Percentiles rank a stretch among this genome's conserved stretches.
phyloP scores from a whole-genome alignment of 2,329 filamentous ascomycete genomes.

The Byssothecium circinans region DNA sequence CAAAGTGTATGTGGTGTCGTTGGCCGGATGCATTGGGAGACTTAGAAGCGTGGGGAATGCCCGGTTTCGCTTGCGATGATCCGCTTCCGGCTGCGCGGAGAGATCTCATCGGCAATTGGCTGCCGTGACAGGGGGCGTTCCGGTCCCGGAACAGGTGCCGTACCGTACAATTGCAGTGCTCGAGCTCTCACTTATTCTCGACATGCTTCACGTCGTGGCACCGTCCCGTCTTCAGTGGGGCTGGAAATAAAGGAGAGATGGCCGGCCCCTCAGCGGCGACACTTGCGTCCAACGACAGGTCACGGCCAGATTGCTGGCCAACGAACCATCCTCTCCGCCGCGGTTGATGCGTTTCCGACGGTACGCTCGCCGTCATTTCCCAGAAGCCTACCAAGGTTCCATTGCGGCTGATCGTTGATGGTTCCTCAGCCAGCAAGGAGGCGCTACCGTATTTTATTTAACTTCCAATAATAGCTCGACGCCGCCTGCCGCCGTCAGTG shows the following conservation, averaged over 20 bases:
- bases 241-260: constrained; percentile 35
- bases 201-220: constrained; percentile 1
- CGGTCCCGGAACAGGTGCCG: no score
- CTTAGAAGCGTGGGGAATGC: no score
- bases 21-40: no score
- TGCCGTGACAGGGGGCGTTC: no score
- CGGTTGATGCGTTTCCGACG: constrained; percentile 31
- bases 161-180: no score
- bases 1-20: no score
- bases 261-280: constrained; percentile 22
- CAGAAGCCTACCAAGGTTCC: neutral
- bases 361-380: constrained; percentile 12
- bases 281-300: constrained; percentile 28
- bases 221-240: constrained; percentile 5
- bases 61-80: neutral
- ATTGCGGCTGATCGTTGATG: constrained; percentile 19
- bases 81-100: neutral
- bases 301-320: neutral
- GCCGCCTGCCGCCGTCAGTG: constrained; percentile 15
- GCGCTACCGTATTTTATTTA: constrained; percentile 11
- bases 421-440: constrained; percentile 17
- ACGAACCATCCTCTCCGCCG: constrained; percentile 26
- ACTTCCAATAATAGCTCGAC: constrained; percentile 10
- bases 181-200: neutral
- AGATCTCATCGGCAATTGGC: no score